A percentile compares a stretch with the other conserved stretches of the same genome.
Conservation (phyloP, 305 asterid genomes). For the Solanum chacoense region DNA sequence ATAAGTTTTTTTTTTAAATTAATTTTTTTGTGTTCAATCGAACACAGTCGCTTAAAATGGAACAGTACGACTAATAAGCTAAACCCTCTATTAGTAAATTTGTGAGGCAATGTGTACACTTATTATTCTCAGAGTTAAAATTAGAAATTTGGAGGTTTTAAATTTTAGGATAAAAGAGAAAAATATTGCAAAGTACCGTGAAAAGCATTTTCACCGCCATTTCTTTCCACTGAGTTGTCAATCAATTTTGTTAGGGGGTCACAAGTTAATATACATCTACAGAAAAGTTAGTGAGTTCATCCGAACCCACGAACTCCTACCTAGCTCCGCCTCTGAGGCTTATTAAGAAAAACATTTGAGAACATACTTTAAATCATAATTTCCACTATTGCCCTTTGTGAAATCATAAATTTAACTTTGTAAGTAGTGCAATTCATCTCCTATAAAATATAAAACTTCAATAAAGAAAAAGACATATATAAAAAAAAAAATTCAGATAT, state of each 20-base stretch:
- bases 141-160: too few species aligned
- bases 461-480: background rate
- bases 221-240: background rate
- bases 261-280: too few species aligned
- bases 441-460: background rate
- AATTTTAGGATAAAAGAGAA: too few species aligned
- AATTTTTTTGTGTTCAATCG: background rate
- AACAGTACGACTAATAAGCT: background rate
- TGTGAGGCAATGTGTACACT: background rate
- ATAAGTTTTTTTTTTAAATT: background rate
- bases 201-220: background rate
- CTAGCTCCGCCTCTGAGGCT: background rate
- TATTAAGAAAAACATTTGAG: too few species aligned
- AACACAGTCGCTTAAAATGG: background rate
- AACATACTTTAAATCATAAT: background rate
- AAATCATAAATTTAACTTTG: background rate
- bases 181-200: background rate
- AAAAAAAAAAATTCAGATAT: too few species aligned
- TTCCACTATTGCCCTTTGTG: background rate
- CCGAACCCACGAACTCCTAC: background rate
- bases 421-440: background rate
- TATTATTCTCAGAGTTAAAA: too few species aligned
- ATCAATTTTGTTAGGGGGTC: too few species aligned
- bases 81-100: background rate
- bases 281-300: too few species aligned